phyloP scores from a whole-genome alignment of 176 grass and related monocot genomes.

The Rhipidocladum racemiflorum region DNA sequence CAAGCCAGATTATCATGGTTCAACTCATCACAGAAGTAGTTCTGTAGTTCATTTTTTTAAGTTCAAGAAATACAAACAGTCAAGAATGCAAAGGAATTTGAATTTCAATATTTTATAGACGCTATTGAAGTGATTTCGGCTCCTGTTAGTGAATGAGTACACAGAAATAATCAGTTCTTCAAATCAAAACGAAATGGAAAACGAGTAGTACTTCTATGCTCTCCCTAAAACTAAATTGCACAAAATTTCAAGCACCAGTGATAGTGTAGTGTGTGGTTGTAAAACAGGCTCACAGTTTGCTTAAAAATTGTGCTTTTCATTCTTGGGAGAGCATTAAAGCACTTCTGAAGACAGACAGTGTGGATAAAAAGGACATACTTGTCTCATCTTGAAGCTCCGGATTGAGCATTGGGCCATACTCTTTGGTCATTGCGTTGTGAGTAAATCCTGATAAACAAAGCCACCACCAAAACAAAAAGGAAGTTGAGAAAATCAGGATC shows the following conservation, averaged over 20 bases:
- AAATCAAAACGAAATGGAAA: background rate
- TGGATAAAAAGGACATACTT: conserved; percentile 22
- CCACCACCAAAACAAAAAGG: background rate
- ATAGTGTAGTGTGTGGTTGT: background rate
- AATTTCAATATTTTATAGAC: background rate
- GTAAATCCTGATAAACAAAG: conserved; percentile 43
- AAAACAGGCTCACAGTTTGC: background rate
- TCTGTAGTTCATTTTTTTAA: background rate
- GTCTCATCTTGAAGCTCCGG: conserved; percentile 35
- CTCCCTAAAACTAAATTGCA: background rate
- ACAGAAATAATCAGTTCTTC: background rate
- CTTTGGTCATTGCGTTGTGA: conserved; percentile 31
- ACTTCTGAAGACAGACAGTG: background rate
- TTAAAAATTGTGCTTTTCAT: background rate
- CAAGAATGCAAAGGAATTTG: background rate
- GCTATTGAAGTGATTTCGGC: background rate
- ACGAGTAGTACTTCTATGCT: background rate
- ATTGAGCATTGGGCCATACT: conserved; percentile 38
- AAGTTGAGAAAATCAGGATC: background rate
- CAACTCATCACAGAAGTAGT: background rate
- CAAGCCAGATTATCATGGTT: background rate
- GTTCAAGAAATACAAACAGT: background rate
- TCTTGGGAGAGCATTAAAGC: background rate
- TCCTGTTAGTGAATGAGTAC: background rate
- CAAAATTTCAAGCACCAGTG: background rate